Evolutionary conservation across 106 monocot genomes (phyloP), one percentile per base, ranked within the genome.

Genomic region (Allium sativum): DNA sequence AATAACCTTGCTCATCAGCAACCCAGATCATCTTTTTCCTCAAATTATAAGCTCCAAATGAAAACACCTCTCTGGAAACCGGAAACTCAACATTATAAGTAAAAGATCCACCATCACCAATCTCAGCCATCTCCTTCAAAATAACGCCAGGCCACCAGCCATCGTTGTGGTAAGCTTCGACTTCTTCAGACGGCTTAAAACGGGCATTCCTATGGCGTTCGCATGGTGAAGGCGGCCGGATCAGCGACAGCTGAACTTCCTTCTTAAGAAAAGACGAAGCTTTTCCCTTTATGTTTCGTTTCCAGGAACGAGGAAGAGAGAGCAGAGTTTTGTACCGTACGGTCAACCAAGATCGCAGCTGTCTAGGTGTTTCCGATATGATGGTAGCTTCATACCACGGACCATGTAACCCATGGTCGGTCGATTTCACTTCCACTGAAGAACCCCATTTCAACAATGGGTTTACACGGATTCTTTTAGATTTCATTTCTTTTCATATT

Each of bases 61-160:
- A 43, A 54, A 56, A 45, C 17, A 8, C 56, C 1, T 68, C 55
- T 11, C 56, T 56, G 9, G 56, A 15, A 3, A 1, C 9, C 10
- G 67, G 67, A 18, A 68, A 68, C 16, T 45, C 44, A 15, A 68
- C 56, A 13, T 7, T 9, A 56, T 68, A 68, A 22, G 1, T 22
- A 22, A n/a, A 22, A 21, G 13, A 43, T 11, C 13, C 15, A 17
- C 18, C 56, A 8, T n/a, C 15, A 14, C n/a, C 53, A 41, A 55
- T 45, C 2, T 45, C 45, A 10, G 6, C 19, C 19, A 8, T 12
- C 56, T 42, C 0, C 4, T 15, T n/a, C 10, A 56, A 52, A 40
- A 81, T 70, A 13, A 64, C 60, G n/a, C 83, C 88, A 20, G 20
- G 18, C 88, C 83, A 83, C 88, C 88, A 88, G 21, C 77, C 80